Percentiles rank a stretch among this genome's conserved stretches.
phyloP scores from a whole-genome alignment of 2,329 filamentous ascomycete genomes.

The Emmonsiellopsis sp. region DNA sequence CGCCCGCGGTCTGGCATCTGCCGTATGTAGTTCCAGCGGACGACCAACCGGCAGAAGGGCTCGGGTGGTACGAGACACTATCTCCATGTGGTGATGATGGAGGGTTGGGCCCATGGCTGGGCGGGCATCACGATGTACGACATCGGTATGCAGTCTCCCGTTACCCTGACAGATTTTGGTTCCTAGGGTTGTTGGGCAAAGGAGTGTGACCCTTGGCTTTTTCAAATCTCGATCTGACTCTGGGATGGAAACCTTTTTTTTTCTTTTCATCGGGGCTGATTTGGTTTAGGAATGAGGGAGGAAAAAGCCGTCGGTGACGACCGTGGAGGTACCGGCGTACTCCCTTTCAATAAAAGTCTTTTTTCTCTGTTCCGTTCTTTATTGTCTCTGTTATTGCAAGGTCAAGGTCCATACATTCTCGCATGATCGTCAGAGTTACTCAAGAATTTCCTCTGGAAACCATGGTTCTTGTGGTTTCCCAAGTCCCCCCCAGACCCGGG shows the following conservation, averaged over 20 bases:
- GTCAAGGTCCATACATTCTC: neutral
- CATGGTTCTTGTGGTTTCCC: neutral
- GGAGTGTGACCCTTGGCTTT: neutral
- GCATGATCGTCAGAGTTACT: neutral
- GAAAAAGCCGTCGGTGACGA: no score
- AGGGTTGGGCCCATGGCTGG: neutral
- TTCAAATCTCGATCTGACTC: neutral
- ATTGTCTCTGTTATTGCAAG: neutral
- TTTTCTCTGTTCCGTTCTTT: neutral
- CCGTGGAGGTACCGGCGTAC: no score
- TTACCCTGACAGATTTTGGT: neutral
- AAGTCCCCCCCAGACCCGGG: no score
- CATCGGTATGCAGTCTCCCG: neutral
- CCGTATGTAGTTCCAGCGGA: neutral
- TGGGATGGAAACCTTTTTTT: no score
- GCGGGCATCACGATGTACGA: neutral
- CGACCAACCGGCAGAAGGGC: neutral
- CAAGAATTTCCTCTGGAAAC: neutral
- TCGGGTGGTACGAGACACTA: neutral
- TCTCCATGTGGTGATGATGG: conserved; percentile 1
- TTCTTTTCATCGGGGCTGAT: no score
- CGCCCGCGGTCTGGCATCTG: no score
- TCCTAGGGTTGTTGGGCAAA: neutral
- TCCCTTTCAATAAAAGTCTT: no score
- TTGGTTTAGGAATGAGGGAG: no score